Percentiles rank a stretch among this genome's conserved stretches.
phyloP scores from a whole-genome alignment of 148 eudicot species.

The Persicaria maculosa region DNA sequence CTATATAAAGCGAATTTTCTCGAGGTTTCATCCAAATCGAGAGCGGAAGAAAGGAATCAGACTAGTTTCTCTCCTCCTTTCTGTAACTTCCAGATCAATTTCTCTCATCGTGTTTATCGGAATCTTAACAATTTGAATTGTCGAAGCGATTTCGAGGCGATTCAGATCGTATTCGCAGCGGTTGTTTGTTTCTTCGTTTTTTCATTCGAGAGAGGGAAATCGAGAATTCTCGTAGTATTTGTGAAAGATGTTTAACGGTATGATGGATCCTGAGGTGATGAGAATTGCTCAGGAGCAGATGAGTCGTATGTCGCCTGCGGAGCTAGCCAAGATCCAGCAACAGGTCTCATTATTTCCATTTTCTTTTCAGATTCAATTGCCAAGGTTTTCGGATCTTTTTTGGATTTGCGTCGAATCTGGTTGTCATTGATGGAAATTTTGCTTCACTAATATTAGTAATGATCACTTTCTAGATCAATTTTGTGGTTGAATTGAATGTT shows the following conservation, averaged over 20 bases:
- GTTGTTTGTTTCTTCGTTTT: background rate
- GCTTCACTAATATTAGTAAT: background rate
- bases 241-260: conserved; percentile 43
- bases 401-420: background rate
- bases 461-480: background rate
- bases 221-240: background rate
- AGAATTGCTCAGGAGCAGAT: conserved; percentile 92
- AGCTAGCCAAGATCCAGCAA: conserved; percentile 73
- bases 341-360: conserved; percentile 37
- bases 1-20: conserved; percentile 2
- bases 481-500: background rate
- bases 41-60: background rate
- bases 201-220: background rate
- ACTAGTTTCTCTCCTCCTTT: conserved; percentile 4
- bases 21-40: background rate
- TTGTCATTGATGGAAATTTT: background rate
- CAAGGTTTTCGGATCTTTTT: background rate
- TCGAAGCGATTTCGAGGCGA: background rate
- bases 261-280: conserved; percentile 95
- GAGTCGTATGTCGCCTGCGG: conserved; percentile 86
- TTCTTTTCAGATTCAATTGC: background rate
- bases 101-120: background rate
- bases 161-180: conserved; percentile 7
- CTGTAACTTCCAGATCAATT: background rate
- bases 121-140: background rate